Evolutionary conservation across 1,284 basidiomycete genomes (phyloP).

Genomic region (Cryptococcus sp.): DNA sequence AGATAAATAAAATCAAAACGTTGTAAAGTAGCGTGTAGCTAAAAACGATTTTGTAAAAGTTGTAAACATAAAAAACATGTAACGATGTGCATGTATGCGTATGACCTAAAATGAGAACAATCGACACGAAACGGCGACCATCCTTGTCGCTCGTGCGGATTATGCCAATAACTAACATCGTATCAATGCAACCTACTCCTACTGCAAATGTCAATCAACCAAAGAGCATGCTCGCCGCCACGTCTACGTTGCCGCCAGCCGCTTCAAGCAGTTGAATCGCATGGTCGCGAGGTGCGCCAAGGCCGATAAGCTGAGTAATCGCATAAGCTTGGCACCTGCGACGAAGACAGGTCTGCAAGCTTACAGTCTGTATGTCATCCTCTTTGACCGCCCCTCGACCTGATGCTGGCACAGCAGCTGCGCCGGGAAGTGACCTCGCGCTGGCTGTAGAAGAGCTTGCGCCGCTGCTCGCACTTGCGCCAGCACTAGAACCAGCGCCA

Average conservation of each 20-base stretch:
- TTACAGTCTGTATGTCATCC: conserved; percentile 36
- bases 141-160: too few species aligned
- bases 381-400: conserved; percentile 25
- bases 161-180: too few species aligned
- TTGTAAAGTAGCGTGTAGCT: background rate
- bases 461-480: conserved; percentile 5
- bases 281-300: conserved; percentile 73
- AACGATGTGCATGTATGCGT: too few species aligned
- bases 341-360: background rate
- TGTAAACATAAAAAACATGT: background rate
- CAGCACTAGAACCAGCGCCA: conserved; percentile 19
- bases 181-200: background rate
- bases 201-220: conserved; percentile 40
- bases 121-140: too few species aligned
- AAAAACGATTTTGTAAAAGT: background rate
- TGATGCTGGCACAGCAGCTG: background rate
- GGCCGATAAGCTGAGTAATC: conserved; percentile 60
- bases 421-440: background rate
- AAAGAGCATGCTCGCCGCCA: conserved; percentile 86
- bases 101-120: too few species aligned
- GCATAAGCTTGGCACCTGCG: conserved; percentile 13
- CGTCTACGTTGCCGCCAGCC: conserved; percentile 80
- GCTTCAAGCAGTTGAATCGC: conserved; percentile 77
- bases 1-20: background rate
- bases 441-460: conserved; percentile 4